phyloP scores from a whole-genome alignment of 495 filamentous ascomycete genomes.

The Aspergillus egyptiacus region DNA sequence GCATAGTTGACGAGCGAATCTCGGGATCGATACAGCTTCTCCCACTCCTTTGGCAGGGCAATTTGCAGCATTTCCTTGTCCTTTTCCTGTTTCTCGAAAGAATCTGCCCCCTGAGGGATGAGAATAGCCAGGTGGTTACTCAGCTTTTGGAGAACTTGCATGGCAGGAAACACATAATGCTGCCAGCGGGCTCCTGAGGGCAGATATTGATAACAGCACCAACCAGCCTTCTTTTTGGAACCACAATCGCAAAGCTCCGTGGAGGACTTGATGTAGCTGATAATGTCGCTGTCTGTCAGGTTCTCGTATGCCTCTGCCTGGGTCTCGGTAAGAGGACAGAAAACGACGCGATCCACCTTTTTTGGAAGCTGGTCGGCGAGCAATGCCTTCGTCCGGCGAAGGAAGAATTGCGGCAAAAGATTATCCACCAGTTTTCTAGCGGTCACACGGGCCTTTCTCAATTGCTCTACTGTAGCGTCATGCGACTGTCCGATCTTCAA shows the following conservation, averaged over 20 bases:
- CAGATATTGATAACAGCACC: constrained; percentile 67
- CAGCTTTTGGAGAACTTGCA: constrained; percentile 75
- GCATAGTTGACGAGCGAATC: constrained; percentile 78
- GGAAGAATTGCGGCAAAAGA: constrained; percentile 85
- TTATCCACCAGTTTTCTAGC: constrained; percentile 83
- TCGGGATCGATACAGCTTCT: constrained; percentile 63
- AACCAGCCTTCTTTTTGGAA: constrained; percentile 65
- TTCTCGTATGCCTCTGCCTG: constrained; percentile 84
- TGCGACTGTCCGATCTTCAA: constrained; percentile 85
- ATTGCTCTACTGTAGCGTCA: constrained; percentile 78
- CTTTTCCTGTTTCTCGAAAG: constrained; percentile 70
- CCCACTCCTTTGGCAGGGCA: constrained; percentile 71
- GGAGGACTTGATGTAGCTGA: constrained; percentile 61
- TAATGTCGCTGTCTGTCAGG: constrained; percentile 64
- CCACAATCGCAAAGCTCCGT: constrained; percentile 65
- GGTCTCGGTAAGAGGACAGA: constrained; percentile 80
- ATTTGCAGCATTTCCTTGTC: constrained; percentile 72
- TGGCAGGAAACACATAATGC: constrained; percentile 76
- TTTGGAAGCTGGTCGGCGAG: constrained; percentile 95
- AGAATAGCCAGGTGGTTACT: constrained; percentile 89
- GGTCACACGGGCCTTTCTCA: constrained; percentile 73
- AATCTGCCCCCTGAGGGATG: constrained; percentile 64
- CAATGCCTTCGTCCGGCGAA: constrained; percentile 86
- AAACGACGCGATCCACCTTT: constrained; percentile 90
- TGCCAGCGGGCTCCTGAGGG: constrained; percentile 64